Conservation (phyloP, 306 rosid genomes). For the Medicago arabica region DNA sequence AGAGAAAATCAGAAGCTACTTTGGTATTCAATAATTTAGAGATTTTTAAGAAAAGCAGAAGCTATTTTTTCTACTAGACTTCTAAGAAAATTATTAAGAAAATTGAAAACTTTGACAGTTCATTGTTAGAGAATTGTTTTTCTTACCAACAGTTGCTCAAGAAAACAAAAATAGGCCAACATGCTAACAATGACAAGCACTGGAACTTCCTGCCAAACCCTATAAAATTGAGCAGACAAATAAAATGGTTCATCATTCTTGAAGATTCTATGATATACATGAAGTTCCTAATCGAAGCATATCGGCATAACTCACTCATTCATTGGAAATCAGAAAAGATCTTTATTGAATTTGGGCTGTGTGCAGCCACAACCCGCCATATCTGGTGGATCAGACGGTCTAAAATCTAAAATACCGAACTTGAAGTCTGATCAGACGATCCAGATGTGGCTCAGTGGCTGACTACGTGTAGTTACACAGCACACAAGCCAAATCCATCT, state of each 20-base stretch:
- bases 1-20: conserved; percentile 27
- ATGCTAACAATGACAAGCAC: conserved; percentile 94
- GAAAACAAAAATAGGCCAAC: conserved; percentile 98
- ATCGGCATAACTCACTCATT: neutral
- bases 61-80: neutral
- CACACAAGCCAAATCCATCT: neutral
- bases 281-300: conserved; percentile 22
- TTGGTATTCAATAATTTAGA: neutral
- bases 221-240: conserved; percentile 47
- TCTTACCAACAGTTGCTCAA: conserved; percentile 96
- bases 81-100: conserved; percentile 10
- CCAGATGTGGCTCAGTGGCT: neutral
- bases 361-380: neutral
- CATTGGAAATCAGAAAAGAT: conserved; percentile 6
- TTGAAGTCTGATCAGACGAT: neutral
- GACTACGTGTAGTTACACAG: neutral
- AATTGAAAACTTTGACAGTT: conserved; percentile 35
- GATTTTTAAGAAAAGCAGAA: neutral
- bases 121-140: conserved; percentile 20
- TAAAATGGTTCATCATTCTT: conserved; percentile 28
- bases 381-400: too few species aligned
- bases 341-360: neutral
- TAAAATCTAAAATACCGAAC: too few species aligned
- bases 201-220: conserved; percentile 98
- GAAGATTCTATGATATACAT: conserved; percentile 31